A percentile compares a stretch with the other conserved stretches of the same genome.
Evolutionary conservation across 352 stramenopile genomes (phyloP).

Genomic region (Phytophthora megakarya): DNA sequence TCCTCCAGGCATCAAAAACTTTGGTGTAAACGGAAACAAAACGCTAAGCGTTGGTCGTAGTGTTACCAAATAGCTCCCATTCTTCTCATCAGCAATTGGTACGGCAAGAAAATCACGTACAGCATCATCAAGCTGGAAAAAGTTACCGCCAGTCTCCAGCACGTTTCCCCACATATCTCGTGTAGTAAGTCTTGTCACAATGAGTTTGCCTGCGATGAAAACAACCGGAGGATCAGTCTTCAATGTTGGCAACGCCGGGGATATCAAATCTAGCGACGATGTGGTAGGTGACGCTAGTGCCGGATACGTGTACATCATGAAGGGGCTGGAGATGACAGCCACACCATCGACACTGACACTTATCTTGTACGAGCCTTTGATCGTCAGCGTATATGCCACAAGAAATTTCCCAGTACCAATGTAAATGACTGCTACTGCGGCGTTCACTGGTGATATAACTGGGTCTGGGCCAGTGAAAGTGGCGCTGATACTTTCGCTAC

Average conservation of each 20-base stretch:
- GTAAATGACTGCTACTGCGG: constrained; percentile 39
- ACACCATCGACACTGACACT: constrained; percentile 50
- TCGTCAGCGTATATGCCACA: constrained; percentile 47
- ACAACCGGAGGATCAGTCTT: constrained; percentile 27
- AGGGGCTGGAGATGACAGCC: constrained; percentile 50
- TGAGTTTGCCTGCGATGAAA: constrained; percentile 39
- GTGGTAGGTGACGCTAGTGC: constrained; percentile 43
- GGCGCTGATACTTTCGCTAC: constrained; percentile 44
- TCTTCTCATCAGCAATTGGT: constrained; percentile 37
- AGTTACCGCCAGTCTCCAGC: constrained; percentile 55
- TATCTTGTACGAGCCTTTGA: constrained; percentile 55
- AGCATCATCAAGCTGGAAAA: constrained; percentile 44
- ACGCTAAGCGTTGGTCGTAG: constrained; percentile 27
- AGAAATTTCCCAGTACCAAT: constrained; percentile 39
- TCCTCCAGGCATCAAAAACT: constrained; percentile 55
- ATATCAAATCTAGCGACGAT: constrained; percentile 57
- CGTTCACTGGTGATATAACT: constrained; percentile 24
- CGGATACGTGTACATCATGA: constrained; percentile 64
- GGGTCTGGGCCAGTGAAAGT: constrained; percentile 44
- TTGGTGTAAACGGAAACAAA: constrained; percentile 47
- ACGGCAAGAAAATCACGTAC: constrained; percentile 28
- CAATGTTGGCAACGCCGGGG: constrained; percentile 26
- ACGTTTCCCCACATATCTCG: constrained; percentile 55
- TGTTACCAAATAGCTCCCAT: constrained; percentile 51
- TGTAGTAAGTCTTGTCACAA: constrained; percentile 47